Conservation (phyloP, 176 grass and related monocot genomes). For the Zea luxurians region DNA sequence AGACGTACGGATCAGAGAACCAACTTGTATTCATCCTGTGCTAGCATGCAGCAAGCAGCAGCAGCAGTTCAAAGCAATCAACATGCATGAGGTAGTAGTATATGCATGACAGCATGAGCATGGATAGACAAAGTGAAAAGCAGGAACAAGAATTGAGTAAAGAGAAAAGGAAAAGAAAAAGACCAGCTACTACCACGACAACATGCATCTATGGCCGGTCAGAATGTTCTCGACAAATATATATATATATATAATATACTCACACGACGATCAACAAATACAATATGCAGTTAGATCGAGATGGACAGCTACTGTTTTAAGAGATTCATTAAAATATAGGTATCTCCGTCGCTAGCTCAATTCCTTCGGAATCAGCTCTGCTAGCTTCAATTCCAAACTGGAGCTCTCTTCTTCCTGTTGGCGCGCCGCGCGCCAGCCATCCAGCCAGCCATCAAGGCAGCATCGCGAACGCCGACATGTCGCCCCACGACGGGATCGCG, state of each 20-base stretch:
- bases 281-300: conserved; percentile 30
- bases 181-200: conserved; percentile 20
- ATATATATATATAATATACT: conserved; percentile 7
- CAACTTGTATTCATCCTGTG: no score
- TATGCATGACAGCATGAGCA: background rate
- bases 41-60: no score
- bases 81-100: background rate
- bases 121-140: conserved; percentile 3
- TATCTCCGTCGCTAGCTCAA: conserved; percentile 28
- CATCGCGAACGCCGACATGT: conserved; percentile 55
- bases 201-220: conserved; percentile 19
- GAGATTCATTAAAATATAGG: background rate
- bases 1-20: no score
- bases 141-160: conserved; percentile 22
- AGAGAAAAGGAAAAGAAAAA: conserved; percentile 9
- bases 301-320: background rate
- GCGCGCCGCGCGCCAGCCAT: background rate
- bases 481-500: conserved; percentile 41
- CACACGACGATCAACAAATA: conserved; percentile 23
- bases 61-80: background rate
- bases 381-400: background rate
- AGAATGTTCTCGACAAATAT: conserved; percentile 33
- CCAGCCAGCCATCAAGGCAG: background rate
- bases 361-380: conserved; percentile 58
- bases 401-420: background rate